These are phyloP conservation scores for Aureobasidium musti DNA, from an alignment of 2,329 filamentous ascomycete species.

Conservation along the genomic window DNA sequence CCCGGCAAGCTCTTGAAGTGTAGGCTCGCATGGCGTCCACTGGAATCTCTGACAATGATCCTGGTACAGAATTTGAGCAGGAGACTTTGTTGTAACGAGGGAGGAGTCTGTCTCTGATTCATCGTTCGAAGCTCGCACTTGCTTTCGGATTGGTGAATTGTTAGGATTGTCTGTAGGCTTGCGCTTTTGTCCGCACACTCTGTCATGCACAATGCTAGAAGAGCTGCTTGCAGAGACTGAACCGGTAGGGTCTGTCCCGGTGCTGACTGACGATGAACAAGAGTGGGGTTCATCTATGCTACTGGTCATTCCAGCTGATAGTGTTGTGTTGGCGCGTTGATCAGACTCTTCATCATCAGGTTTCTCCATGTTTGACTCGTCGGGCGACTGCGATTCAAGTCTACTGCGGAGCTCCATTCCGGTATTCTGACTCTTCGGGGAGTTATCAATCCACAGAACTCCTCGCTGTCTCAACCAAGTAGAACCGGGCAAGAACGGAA, in stretches of 20 bases:
- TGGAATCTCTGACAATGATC: not conserved
- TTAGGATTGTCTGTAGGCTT: not conserved
- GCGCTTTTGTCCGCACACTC: not conserved
- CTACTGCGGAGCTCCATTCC: not conserved
- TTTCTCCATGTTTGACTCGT: not conserved
- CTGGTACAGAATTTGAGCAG: not conserved
- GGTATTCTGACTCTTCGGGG: not conserved
- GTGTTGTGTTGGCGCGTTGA: not conserved
- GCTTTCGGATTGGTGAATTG: not conserved
- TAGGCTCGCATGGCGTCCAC: not conserved
- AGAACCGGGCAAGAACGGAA: not conserved
- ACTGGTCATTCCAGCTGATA: not conserved
- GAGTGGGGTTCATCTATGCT: not conserved
- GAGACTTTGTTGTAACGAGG: not conserved
- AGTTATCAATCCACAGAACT: not conserved
- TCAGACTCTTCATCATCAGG: no score
- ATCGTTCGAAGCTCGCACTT: not conserved
- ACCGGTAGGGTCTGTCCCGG: not conserved
- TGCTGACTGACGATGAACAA: not conserved
- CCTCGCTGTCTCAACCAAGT: not conserved
- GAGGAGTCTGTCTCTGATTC: not conserved
- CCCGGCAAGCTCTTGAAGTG: not conserved
- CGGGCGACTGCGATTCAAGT: not conserved
- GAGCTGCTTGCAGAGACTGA: not conserved
- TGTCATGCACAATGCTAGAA: not conserved